Base-by-base conservation (phyloP, 352 stramenopile species). In the Phytophthora melonis region DNA sequence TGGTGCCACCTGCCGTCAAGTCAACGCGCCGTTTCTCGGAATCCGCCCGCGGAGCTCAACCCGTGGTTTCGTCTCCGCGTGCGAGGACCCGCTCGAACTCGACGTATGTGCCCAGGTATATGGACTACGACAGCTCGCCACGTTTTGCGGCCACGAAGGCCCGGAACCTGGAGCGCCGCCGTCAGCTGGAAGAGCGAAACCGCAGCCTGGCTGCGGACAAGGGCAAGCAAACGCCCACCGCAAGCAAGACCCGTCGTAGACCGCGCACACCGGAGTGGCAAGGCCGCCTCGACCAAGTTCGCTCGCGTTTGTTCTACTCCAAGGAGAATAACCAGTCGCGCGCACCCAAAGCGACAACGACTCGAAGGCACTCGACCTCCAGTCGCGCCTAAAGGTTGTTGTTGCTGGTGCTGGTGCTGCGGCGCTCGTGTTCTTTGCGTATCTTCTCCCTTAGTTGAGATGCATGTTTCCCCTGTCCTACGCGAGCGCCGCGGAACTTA, bases 141-240 rank as follows among this genome's bases (percentile, higher is more conserved):
- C 78, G 75, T n/a, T 84, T 76, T 30, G 68, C 59, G 11, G 78
- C 72, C 41, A 80, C 66, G 7, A 84, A 82, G 68, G 72, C 75
- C 47, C 61, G 58, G 66, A 84, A 84, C 63, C 19, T 79, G 25
- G 72, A 84, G 27, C 78, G 75, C 10, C 78, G 78, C 18, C 75
- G 75, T 23, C 62, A 79, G 19, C 53, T 81, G 13, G 68, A 84
- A 58, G 66, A 84, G 56, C 67, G 71, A 61, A 80, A 70, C 25
- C 72, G 72, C 21, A 72, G 58, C n/a, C 41, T 73, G 19, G 50
- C 66, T 27, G 39, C 57, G 5, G 32, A 58, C 52, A 83, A 75
- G 58, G 21, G 25, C 14, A 66, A 63, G 13, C 39, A 58, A 13
- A 9, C 23, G 11, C 39, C 55, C 11, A 9, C 23, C 36, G 21